Base-by-base conservation (phyloP, 1,284 basidiomycete species). In the Rhodotorula glutinis region DNA sequence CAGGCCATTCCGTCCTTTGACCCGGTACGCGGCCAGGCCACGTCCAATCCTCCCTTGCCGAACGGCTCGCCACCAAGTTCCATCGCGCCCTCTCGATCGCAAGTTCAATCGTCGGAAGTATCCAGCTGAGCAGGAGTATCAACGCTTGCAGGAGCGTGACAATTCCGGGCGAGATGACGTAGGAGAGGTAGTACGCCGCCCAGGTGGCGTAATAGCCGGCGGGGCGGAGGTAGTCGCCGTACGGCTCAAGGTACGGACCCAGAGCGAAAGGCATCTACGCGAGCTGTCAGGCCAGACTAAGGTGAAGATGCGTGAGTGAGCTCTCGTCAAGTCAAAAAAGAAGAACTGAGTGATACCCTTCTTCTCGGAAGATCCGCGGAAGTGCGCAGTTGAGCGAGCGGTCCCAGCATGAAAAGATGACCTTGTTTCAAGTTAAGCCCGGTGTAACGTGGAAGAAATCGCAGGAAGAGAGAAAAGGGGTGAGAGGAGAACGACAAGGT, bases 81-180 rank as follows among this genome's bases (percentile, higher is more conserved):
- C 11, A 11, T 2, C 62, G 27, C 1, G 8, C n/a, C 16, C 40
- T 27, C 40, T 57, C 62, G 1, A 43, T 33, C 4, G 21, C 43
- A 29, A 17, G 27, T 21, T 63, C 62, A n/a, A 57, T 27, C 10
- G 14, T 40, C 7, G 62, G 62, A 1, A 63, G 49, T n/a, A 38
- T 25, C 25, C 33, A 33, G 10, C 41, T 49, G 11, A 62, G 53
- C 17, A 51, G 10, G 17, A 63, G 30, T 40, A 46, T 29, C 33
- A 67, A 38, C 27, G 57, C 46, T 27, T 71, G 66, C 27, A 69
- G 62, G 66, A 67, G 14, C 14, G 65, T 67, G 53, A 67, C 44
- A 43, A 55, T 61, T 19, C 43, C 65, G 38, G 69, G 69, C n/a
- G 53, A 62, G 53, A 67, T 3, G 53, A 47, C 46, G 65, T 41